Base-by-base conservation (phyloP, 129 eudicot species). In the Ambrosia artemisiifolia region DNA sequence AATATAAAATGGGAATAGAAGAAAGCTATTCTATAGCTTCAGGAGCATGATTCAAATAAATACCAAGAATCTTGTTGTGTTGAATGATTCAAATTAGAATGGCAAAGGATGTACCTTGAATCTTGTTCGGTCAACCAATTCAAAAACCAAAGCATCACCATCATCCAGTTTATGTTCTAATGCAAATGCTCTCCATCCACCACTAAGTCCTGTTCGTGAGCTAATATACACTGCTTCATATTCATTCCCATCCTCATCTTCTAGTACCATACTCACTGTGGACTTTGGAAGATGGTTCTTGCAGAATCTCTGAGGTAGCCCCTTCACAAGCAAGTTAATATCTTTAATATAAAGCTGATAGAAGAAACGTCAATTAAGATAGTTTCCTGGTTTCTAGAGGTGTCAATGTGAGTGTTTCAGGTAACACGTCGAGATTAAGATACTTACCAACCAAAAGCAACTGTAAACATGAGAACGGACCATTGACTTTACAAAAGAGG, bases 401-500 rank as follows among this genome's bases (percentile, higher is more conserved):
- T n/a, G n/a, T n/a, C n/a, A n/a, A n/a, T n/a, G n/a, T n/a, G n/a
- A n/a, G n/a, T n/a, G n/a, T n/a, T n/a, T n/a, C 2, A 32, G 33
- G 20, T 20, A 20, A 44, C 71, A 4, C 36, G 18, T 44, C n/a
- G n/a, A n/a, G n/a, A n/a, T n/a, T n/a, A n/a, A n/a, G n/a, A n/a
- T 19, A 84, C 92, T 83, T 81, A 91, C 95, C 97, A 91, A 63
- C 97, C 97, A 91, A 79, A 91, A 91, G 76, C 91, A 91, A 83
- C 95, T 91, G 71, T 91, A 91, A 65, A 91, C 97, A 83, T 91
- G 97, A 63, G 95, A 91, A 20, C 97, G 91, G 66, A 87, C 75
- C 97, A 91, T 91, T 65, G 97, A 87, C 78, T 91, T 87, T 57
- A 91, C 67, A 72, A 87, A 91, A 66, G 82, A 87, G 67, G 97